A percentile compares a stretch with the other conserved stretches of the same genome.
These are phyloP conservation scores for Pseudomonodictys pantanalensis DNA, from an alignment of 495 filamentous ascomycete species.

Conservation along the genomic window DNA sequence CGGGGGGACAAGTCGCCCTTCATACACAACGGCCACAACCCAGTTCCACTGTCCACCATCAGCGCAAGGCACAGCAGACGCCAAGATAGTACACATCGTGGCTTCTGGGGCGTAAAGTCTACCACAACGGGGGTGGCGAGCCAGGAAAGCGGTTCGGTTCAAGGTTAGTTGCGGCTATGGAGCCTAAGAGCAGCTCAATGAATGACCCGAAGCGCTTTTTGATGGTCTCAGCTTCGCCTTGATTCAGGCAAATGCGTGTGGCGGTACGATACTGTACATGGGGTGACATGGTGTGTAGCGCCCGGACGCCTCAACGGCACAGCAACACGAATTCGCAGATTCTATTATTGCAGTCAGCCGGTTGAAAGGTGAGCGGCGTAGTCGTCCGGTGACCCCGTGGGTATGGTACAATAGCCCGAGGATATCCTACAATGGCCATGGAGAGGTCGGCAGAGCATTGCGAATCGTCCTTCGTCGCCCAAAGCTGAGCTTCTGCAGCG, in stretches of 20 bases:
- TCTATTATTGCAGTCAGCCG: neutral
- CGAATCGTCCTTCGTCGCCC: too few species aligned
- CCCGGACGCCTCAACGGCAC: conserved; percentile 18
- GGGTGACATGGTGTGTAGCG: too few species aligned
- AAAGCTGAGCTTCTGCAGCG: too few species aligned
- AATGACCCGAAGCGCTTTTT: too few species aligned
- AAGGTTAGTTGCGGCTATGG: conserved; percentile 8
- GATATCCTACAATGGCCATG: too few species aligned
- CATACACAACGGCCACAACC: neutral
- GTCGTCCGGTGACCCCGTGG: too few species aligned
- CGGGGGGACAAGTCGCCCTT: neutral
- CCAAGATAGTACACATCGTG: neutral
- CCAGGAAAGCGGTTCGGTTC: neutral
- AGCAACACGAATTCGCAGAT: conserved; percentile 17
- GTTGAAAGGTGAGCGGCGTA: neutral
- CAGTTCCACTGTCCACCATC: neutral
- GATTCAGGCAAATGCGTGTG: neutral
- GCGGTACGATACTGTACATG: neutral
- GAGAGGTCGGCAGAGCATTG: too few species aligned
- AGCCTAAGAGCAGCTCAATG: too few species aligned
- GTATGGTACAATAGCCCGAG: too few species aligned
- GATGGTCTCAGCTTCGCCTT: conserved; percentile 6
- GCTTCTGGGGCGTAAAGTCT: neutral
- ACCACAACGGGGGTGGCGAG: neutral
- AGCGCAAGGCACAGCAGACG: neutral